Evolutionary conservation across 345 rosid genomes (phyloP).

Genomic region (Heritiera fomes): DNA sequence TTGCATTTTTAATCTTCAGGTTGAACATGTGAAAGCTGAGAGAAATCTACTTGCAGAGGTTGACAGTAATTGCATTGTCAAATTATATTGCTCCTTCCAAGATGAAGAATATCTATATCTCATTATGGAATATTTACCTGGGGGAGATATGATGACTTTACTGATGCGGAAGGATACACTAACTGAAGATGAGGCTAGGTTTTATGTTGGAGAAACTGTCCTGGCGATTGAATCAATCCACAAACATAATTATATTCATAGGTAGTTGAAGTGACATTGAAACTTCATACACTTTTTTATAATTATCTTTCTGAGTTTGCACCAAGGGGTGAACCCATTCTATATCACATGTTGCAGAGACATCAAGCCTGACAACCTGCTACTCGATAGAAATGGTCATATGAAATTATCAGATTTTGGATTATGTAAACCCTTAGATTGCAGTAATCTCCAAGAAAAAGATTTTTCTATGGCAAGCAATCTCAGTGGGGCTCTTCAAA

Average conservation of each 20-base stretch:
- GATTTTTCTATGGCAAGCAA: conserved; percentile 69
- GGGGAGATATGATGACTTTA: conserved; percentile 99
- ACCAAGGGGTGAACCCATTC: conserved; percentile 1
- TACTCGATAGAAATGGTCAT: conserved; percentile 91
- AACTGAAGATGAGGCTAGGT: conserved; percentile 93
- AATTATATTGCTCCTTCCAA: conserved; percentile 93
- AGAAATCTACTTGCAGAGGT: conserved; percentile 98
- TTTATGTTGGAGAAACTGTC: conserved; percentile 96
- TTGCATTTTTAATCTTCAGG: conserved; percentile 51
- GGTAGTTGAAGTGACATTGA: conserved; percentile 43
- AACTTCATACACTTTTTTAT: background rate
- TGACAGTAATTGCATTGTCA: conserved; percentile 95
- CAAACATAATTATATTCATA: conserved; percentile 95
- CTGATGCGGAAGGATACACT: conserved; percentile 95
- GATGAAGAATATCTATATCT: conserved; percentile 93
- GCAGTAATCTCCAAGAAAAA: conserved; percentile 90
- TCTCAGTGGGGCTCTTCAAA: conserved; percentile 67
- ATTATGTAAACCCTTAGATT: conserved; percentile 93
- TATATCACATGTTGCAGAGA: conserved; percentile 57
- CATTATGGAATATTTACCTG: conserved; percentile 97
- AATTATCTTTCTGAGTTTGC: background rate
- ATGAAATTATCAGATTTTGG: conserved; percentile 98
- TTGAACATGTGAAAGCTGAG: conserved; percentile 99
- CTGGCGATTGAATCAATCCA: conserved; percentile 97
- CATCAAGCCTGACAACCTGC: conserved; percentile 96